Base-by-base conservation (phyloP, 179 eudicot genomes). In the Camellia oleifera region DNA sequence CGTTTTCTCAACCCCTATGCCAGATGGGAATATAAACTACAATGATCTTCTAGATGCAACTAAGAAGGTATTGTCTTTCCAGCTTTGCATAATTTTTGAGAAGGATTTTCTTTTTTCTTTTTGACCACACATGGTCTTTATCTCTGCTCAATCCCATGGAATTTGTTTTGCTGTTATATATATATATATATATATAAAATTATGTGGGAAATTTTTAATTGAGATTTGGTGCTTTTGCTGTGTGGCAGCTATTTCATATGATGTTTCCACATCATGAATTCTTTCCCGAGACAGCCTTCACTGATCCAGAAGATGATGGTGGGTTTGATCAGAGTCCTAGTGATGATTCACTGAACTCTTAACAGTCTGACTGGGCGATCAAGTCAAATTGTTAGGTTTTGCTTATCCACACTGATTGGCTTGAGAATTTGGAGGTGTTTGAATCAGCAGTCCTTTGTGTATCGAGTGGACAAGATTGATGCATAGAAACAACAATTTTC, bases 21-120 rank as follows among this genome's bases (percentile, higher is more conserved):
- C 98, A 20, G 98, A 95, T 79, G 92, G 87, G 75, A 86, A 86
- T 80, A 84, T 95, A 78, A 88, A 88, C 86, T 93, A 93, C 77
- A 84, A 82, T 74, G 81, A 86, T 80, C 78, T 90, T 75, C 53
- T 95, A 26, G 76, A 82, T 73, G 81, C 79, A 61, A 87, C 89
- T 10, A 75, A 81, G 79, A 87, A 89, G 97, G 98, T 95, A 87
- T 65, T 63, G 53, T 56, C 18, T 60, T 13, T 42, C 2, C 54
- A 13, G 4, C 40, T 42, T 50, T 9, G 17, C 40, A 14, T 12
- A 75, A 73, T n/a, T 76, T 56, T 76, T 62, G 0, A 11, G 20
- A 52, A 77, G 20, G 53, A 76, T 0, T 64, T 50, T 44, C n/a
- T 15, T 69, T 70, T 5, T 12, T 42, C 50, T 7, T 5, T 2